Conservation (phyloP, 208 protist genomes). For the Blastocrithidia nonstop region DNA sequence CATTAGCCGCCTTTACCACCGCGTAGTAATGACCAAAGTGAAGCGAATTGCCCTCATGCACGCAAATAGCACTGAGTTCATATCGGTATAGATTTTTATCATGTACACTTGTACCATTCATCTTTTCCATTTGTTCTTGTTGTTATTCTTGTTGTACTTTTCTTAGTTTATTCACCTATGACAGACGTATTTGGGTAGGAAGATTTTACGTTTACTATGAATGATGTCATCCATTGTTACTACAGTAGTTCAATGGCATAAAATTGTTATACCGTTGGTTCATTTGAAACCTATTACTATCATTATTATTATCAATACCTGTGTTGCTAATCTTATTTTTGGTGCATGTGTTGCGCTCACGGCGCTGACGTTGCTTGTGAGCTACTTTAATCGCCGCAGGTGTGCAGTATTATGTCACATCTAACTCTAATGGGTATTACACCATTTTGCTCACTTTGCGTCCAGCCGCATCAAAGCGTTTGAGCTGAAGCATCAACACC, state of each 20-base stretch:
- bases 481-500: constrained; percentile 80
- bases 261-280: no score
- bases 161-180: no score
- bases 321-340: neutral
- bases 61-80: constrained; percentile 76
- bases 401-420: constrained; percentile 55
- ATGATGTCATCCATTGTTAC: no score
- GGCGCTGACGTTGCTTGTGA: neutral
- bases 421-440: constrained; percentile 36
- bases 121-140: no score
- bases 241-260: no score
- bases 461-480: constrained; percentile 62
- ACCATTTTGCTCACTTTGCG: constrained; percentile 56
- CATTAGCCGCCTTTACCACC: constrained; percentile 62
- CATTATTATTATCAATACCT: neutral
- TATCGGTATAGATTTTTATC: constrained; percentile 54
- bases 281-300: no score
- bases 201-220: no score
- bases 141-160: no score
- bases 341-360: neutral
- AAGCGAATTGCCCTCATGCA: constrained; percentile 72
- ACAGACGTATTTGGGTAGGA: no score
- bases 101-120: no score
- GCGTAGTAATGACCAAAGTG: constrained; percentile 86
- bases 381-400: neutral